A percentile compares a stretch with the other conserved stretches of the same genome.
phyloP scores from a whole-genome alignment of 129 eudicot species.

The Tanacetum coccineum region DNA sequence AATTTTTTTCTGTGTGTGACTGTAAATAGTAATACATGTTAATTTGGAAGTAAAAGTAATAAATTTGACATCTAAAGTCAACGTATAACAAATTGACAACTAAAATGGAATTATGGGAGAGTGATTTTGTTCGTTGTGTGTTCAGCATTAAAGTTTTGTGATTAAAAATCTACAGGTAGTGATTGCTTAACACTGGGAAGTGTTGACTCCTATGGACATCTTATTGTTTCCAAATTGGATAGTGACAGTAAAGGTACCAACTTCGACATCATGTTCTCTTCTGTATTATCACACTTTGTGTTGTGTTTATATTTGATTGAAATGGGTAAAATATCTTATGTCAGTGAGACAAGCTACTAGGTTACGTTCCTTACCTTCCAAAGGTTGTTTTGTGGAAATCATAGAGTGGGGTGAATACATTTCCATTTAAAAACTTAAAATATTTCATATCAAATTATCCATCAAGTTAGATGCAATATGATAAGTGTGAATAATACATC shows the following conservation, averaged over 20 bases:
- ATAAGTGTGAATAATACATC: too few species aligned
- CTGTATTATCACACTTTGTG: neutral
- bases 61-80: neutral
- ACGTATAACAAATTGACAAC: neutral
- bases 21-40: neutral
- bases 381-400: too few species aligned
- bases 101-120: neutral
- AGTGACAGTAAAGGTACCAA: slow-evolving; percentile 43
- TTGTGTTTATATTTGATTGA: neutral
- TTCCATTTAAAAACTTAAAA: too few species aligned
- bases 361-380: too few species aligned
- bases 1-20: too few species aligned
- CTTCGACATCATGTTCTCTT: neutral
- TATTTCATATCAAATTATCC: too few species aligned
- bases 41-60: neutral
- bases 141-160: neutral
- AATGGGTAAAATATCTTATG: neutral
- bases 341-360: too few species aligned
- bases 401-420: too few species aligned
- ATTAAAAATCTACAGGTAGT: slow-evolving; percentile 38
- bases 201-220: slow-evolving; percentile 84
- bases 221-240: slow-evolving; percentile 68
- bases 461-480: too few species aligned
- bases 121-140: neutral
- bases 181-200: slow-evolving; percentile 62